Conservation (phyloP, 257 asterid genomes). For the Solanum piurae region DNA sequence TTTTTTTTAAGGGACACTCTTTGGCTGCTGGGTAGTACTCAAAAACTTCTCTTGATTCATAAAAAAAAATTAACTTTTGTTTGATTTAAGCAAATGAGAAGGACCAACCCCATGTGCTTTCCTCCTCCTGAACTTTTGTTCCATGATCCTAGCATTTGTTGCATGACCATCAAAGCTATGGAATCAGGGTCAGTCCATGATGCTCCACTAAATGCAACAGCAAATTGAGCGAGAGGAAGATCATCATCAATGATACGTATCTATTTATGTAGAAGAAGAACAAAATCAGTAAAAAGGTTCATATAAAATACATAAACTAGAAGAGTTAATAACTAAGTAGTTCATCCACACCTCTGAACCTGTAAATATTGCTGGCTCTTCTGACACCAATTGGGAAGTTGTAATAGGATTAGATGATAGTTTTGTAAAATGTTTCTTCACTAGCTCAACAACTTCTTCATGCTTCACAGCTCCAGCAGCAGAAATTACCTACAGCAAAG, state of each 20-base stretch:
- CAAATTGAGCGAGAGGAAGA: conserved; percentile 68
- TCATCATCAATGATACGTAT: conserved; percentile 81
- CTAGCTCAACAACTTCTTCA: conserved; percentile 73
- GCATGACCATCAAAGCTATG: conserved; percentile 82
- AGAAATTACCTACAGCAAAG: conserved; percentile 46
- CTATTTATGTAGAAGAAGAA: conserved; percentile 15
- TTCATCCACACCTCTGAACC: conserved; percentile 69
- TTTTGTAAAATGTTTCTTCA: conserved; percentile 53
- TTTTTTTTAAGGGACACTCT: background rate
- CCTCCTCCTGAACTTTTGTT: conserved; percentile 62
- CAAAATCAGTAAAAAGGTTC: background rate
- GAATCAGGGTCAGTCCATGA: conserved; percentile 94
- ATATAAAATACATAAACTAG: background rate
- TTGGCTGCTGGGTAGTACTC: background rate
- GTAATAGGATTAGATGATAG: conserved; percentile 50
- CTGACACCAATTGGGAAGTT: conserved; percentile 52
- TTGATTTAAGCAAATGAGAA: background rate
- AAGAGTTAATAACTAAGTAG: background rate
- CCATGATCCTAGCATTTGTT: conserved; percentile 81
- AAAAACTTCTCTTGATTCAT: background rate
- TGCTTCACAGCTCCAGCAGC: conserved; percentile 88
- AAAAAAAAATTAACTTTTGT: background rate
- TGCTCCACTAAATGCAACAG: conserved; percentile 84
- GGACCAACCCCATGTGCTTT: conserved; percentile 76
- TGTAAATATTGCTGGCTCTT: conserved; percentile 68